Percentiles rank a stretch among this genome's conserved stretches.
Evolutionary conservation across 768 basidiomycete genomes (phyloP).

Genomic region (Pleurotus tuber-regium): DNA sequence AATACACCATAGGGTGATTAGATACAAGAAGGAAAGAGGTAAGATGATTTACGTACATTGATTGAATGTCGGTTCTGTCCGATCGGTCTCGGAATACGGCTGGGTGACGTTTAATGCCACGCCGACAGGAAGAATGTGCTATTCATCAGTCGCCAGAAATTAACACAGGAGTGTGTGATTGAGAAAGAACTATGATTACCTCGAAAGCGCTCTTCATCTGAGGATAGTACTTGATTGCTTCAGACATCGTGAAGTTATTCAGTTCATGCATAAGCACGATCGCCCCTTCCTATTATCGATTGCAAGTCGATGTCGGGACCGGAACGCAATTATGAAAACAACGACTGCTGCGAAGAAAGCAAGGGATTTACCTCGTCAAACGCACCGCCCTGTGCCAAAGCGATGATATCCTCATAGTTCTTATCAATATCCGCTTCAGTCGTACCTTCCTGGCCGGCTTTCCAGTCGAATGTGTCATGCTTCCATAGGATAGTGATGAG

Average conservation of each 20-base stretch:
- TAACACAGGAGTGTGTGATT: background rate
- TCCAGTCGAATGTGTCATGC: constrained; percentile 74
- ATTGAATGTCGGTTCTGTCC: constrained; percentile 39
- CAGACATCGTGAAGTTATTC: constrained; percentile 60
- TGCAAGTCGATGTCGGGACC: background rate
- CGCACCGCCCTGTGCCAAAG: constrained; percentile 39
- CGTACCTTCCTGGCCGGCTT: constrained; percentile 45
- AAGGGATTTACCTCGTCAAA: constrained; percentile 33
- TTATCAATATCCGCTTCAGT: constrained; percentile 44
- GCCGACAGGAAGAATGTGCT: constrained; percentile 53
- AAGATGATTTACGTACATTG: constrained; percentile 36
- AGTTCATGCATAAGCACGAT: constrained; percentile 60
- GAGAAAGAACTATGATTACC: constrained; percentile 24
- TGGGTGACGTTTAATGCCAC: constrained; percentile 49
- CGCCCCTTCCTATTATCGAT: constrained; percentile 35
- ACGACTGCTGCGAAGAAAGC: background rate
- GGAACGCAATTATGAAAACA: background rate
- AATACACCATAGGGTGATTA: no score
- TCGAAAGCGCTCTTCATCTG: constrained; percentile 43
- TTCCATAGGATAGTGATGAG: constrained; percentile 74
- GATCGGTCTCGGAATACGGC: constrained; percentile 50
- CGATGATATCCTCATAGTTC: constrained; percentile 55
- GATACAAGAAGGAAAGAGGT: background rate
- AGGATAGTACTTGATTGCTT: constrained; percentile 51
- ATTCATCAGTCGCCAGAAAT: background rate